These are phyloP conservation scores for Venturia aucupariae DNA, from an alignment of 2,329 filamentous ascomycete genomes.

Conservation along the genomic window DNA sequence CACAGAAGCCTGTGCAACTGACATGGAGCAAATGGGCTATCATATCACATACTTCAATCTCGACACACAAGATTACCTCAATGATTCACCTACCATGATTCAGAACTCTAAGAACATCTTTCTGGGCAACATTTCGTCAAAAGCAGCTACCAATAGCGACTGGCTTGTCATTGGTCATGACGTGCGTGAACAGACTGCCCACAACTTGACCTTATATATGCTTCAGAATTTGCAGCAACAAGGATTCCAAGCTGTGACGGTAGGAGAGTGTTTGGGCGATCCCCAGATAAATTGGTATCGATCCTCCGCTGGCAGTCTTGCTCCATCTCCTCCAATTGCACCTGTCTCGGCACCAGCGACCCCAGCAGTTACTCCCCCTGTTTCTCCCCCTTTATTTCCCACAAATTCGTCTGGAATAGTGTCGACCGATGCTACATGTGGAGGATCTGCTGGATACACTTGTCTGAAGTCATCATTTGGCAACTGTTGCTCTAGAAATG, in stretches of 20 bases:
- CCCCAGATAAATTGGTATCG: conserved; percentile 41
- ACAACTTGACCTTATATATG: conserved; percentile 36
- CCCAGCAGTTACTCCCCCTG: background rate
- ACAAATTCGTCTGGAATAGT: conserved; percentile 14
- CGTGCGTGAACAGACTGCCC: conserved; percentile 37
- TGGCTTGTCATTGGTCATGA: conserved; percentile 48
- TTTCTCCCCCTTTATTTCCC: conserved; percentile 15
- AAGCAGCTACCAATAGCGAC: conserved; percentile 25
- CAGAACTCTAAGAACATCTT: conserved; percentile 48
- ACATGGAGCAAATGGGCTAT: conserved; percentile 42
- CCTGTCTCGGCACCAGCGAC: conserved; percentile 30
- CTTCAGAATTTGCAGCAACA: conserved; percentile 31
- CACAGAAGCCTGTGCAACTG: conserved; percentile 31
- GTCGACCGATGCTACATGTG: conserved; percentile 14
- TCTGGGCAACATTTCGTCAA: conserved; percentile 24
- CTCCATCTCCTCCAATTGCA: conserved; percentile 20
- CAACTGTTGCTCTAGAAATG: conserved; percentile 14
- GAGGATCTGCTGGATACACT: background rate
- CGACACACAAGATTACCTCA: conserved; percentile 54
- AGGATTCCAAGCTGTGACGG: conserved; percentile 36
- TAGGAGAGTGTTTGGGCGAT: conserved; percentile 40
- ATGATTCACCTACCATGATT: conserved; percentile 38
- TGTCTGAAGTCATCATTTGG: conserved; percentile 12
- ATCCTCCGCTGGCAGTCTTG: conserved; percentile 22
- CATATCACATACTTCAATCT: conserved; percentile 53